These are phyloP conservation scores for Teratosphaeria viscida DNA, from an alignment of 2,329 filamentous ascomycete species.

Conservation along the genomic window DNA sequence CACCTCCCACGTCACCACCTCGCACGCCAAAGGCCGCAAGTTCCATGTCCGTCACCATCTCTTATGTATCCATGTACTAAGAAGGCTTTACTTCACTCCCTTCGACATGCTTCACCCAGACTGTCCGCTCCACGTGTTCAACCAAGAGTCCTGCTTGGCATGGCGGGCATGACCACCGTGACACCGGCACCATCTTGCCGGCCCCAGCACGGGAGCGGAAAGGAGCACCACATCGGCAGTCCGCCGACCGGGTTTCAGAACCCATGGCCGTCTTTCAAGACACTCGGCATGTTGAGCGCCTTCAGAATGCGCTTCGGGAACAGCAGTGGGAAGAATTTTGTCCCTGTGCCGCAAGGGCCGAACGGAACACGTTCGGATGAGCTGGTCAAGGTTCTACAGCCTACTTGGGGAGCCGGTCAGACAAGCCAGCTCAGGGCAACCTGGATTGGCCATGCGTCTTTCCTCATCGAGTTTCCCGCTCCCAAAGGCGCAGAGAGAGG, in stretches of 20 bases:
- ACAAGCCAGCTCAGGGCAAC: conserved; percentile 33
- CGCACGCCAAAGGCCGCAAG: neutral
- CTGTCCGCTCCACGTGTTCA: neutral
- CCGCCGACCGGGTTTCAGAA: conserved; percentile 39
- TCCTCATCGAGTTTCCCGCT: conserved; percentile 35
- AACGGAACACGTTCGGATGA: conserved; percentile 24
- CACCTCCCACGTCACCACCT: neutral
- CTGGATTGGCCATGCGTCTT: conserved; percentile 44
- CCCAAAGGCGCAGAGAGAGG: conserved; percentile 25
- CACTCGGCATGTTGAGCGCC: conserved; percentile 15
- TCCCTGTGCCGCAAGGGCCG: conserved; percentile 33
- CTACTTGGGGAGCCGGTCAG: conserved; percentile 28
- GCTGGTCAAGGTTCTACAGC: conserved; percentile 33
- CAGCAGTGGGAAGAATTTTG: conserved; percentile 32
- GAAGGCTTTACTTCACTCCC: neutral
- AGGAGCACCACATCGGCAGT: conserved; percentile 32
- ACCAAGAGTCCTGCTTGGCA: neutral
- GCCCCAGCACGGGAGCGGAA: neutral
- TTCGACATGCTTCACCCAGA: neutral
- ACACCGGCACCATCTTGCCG: neutral
- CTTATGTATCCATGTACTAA: neutral
- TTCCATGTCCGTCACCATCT: neutral
- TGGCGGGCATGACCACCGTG: neutral
- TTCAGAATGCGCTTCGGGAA: conserved; percentile 29
- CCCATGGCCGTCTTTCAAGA: conserved; percentile 37